Evolutionary conservation across 176 grass and related monocot genomes (phyloP).

Genomic region (Bolboschoenus planiculmis): DNA sequence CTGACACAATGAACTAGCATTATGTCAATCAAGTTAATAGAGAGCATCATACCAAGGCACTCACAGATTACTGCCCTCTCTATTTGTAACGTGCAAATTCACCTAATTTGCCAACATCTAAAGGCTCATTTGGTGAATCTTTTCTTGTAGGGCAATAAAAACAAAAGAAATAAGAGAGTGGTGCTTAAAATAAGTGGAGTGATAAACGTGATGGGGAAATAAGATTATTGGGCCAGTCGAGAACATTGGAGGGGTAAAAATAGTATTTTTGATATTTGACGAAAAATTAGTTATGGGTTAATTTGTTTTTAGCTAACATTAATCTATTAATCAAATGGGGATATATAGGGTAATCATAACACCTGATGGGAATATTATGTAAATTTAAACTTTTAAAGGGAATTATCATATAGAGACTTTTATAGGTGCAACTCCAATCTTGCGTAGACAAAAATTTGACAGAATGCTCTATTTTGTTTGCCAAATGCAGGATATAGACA

Average conservation of each 20-base stretch:
- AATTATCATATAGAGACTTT: not conserved
- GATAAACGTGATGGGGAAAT: not conserved
- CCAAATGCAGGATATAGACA: slow-evolving; percentile 72
- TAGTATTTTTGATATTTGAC: not conserved
- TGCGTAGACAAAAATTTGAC: not conserved
- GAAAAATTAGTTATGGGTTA: not conserved
- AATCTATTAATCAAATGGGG: not conserved
- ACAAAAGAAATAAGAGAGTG: not conserved
- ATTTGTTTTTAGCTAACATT: not conserved
- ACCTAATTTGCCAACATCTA: not conserved
- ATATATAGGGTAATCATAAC: not conserved
- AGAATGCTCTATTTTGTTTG: not conserved
- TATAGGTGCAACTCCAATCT: not conserved
- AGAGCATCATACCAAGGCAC: no score
- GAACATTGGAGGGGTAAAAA: not conserved
- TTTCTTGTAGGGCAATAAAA: not conserved
- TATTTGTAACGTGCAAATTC: not conserved
- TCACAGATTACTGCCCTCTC: not conserved
- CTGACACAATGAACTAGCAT: not conserved
- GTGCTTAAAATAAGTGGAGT: not conserved
- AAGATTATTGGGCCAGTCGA: not conserved
- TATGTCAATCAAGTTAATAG: not conserved
- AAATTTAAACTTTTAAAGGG: not conserved
- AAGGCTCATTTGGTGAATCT: not conserved
- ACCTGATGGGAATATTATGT: not conserved